phyloP scores from a whole-genome alignment of 2,329 filamentous ascomycete genomes.

The Corniculantispora saksenae region DNA sequence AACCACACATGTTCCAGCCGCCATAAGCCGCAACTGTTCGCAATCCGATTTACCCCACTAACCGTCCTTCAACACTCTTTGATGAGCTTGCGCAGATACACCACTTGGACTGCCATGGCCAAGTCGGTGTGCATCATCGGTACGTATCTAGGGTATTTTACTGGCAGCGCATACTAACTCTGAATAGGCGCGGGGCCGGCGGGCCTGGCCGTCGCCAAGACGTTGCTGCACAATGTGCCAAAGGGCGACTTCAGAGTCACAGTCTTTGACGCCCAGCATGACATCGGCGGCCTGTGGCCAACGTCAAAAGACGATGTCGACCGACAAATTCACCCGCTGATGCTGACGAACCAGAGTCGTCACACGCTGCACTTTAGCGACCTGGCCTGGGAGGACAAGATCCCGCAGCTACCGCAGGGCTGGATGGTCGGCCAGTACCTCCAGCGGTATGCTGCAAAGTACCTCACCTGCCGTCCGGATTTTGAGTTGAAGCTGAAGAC shows the following conservation, averaged over 20 bases:
- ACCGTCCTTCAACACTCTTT: not conserved
- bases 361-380: conserved; percentile 76
- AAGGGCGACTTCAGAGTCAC: conserved; percentile 63
- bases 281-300: conserved; percentile 80
- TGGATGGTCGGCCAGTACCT: conserved; percentile 78
- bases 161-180: not conserved
- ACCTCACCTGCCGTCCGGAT: conserved; percentile 45
- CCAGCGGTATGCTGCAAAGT: conserved; percentile 61
- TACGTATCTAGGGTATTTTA: conserved; percentile 24
- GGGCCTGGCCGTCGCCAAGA: conserved; percentile 71
- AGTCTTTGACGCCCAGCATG: conserved; percentile 65
- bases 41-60: not conserved
- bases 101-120: conserved; percentile 31
- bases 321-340: conserved; percentile 64
- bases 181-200: conserved; percentile 65
- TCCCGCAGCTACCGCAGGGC: conserved; percentile 70
- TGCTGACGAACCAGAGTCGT: conserved; percentile 73
- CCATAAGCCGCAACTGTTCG: not conserved
- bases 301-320: conserved; percentile 47
- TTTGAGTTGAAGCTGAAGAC: conserved; percentile 52
- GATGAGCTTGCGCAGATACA: conserved; percentile 16
- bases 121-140: conserved; percentile 45
- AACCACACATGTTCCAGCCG: not conserved
- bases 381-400: conserved; percentile 64
- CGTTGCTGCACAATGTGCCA: conserved; percentile 62